A percentile compares a stretch with the other conserved stretches of the same genome.
Evolutionary conservation across 2,329 filamentous ascomycete species (phyloP).

Genomic region (Ophiostoma populinum): DNA sequence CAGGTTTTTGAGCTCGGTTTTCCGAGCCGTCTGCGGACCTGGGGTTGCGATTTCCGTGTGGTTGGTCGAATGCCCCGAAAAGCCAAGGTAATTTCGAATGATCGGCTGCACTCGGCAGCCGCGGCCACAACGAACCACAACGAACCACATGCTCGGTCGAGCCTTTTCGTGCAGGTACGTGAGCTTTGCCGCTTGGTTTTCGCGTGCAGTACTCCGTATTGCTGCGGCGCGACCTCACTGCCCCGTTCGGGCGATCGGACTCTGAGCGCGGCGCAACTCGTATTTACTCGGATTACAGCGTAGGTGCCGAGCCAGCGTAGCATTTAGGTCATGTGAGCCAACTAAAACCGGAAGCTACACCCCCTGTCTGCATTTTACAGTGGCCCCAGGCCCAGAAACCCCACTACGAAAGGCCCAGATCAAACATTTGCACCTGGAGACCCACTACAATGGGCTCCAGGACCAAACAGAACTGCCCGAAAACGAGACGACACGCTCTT

Average conservation of each 20-base stretch:
- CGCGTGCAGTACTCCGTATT: too few relatives aligned
- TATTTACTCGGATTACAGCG: slow-evolving; percentile 12
- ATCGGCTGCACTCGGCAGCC: too few relatives aligned
- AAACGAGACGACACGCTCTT: slow-evolving; percentile 3
- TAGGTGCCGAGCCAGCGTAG: slow-evolving; percentile 9
- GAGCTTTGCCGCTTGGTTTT: too few relatives aligned
- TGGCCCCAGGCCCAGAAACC: not conserved
- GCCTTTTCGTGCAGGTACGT: too few relatives aligned
- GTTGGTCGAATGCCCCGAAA: too few relatives aligned
- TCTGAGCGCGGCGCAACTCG: slow-evolving; percentile 8
- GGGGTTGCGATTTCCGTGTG: too few relatives aligned
- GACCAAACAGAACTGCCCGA: slow-evolving; percentile 10
- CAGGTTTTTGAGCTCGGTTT: too few relatives aligned
- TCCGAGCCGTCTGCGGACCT: too few relatives aligned
- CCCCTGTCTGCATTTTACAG: not conserved
- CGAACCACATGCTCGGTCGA: too few relatives aligned
- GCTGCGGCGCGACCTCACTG: too few relatives aligned
- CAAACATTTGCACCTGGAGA: not conserved
- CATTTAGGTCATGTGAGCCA: not conserved
- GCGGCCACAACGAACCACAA: too few relatives aligned
- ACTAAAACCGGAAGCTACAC: not conserved
- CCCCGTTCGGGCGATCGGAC: slow-evolving; percentile 11
- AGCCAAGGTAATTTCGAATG: too few relatives aligned
- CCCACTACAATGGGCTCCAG: slow-evolving; percentile 9
- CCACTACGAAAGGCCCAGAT: slow-evolving; percentile 1